Conservation (phyloP, 768 basidiomycete species). For the Boletus huronensis region DNA sequence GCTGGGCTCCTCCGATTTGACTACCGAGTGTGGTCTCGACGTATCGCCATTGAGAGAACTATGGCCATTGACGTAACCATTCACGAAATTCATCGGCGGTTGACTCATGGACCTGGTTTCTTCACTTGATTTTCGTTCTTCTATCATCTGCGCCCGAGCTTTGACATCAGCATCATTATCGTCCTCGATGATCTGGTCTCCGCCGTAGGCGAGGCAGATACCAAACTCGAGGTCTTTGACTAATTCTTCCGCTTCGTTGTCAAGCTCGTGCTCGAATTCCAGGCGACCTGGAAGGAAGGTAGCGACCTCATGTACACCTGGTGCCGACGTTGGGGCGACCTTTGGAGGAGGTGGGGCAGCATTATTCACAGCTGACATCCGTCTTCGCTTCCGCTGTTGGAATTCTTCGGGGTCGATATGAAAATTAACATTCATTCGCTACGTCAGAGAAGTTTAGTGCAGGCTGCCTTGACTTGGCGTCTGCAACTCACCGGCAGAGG, state of each 20-base stretch:
- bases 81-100: slow-evolving; percentile 20
- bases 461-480: slow-evolving; percentile 1
- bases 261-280: slow-evolving; percentile 96
- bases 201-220: slow-evolving; percentile 79
- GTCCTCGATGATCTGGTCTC: slow-evolving; percentile 76
- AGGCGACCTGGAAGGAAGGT: slow-evolving; percentile 95
- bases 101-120: slow-evolving; percentile 22
- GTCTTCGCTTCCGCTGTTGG: slow-evolving; percentile 81
- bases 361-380: slow-evolving; percentile 78
- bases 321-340: slow-evolving; percentile 80
- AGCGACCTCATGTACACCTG: slow-evolving; percentile 87
- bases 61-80: slow-evolving; percentile 34
- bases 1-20: slow-evolving; percentile 47
- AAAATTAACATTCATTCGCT: slow-evolving; percentile 55
- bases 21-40: slow-evolving; percentile 23
- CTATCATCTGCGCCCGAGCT: slow-evolving; percentile 41
- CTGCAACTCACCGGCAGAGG: slow-evolving; percentile 66
- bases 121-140: slow-evolving; percentile 33
- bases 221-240: slow-evolving; percentile 97
- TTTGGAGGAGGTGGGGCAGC: slow-evolving; percentile 57
- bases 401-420: slow-evolving; percentile 78
- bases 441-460: background rate
- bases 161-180: slow-evolving; percentile 73
- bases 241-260: slow-evolving; percentile 94
- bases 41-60: slow-evolving; percentile 37